These are phyloP conservation scores for Cryoendolithus antarcticus DNA, from an alignment of 2,329 filamentous ascomycete genomes.

Conservation along the genomic window DNA sequence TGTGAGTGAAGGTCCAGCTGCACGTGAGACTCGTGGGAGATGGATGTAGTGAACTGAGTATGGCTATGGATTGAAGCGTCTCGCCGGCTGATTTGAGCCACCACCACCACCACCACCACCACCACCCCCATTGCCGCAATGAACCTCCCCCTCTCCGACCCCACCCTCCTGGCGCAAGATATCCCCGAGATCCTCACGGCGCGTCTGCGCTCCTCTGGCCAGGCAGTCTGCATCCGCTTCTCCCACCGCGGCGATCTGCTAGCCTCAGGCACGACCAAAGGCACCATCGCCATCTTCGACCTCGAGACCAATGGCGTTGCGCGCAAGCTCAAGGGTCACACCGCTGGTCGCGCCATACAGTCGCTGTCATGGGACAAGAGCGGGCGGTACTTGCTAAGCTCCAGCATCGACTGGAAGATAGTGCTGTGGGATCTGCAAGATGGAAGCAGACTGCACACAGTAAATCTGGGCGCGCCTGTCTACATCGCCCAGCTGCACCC, in stretches of 20 bases:
- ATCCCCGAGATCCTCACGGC: conserved; percentile 84
- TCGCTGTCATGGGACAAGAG: conserved; percentile 91
- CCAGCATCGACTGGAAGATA: conserved; percentile 92
- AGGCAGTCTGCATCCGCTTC: conserved; percentile 64
- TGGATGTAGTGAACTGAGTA: too few species aligned
- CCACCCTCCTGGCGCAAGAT: conserved; percentile 62
- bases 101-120: not conserved
- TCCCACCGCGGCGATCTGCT: conserved; percentile 90
- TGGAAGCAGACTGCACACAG: conserved; percentile 60
- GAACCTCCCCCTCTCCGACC: conserved; percentile 62
- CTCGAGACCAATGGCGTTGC: conserved; percentile 95
- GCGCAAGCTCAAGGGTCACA: conserved; percentile 85
- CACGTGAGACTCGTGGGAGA: too few species aligned
- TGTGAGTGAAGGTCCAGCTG: too few species aligned
- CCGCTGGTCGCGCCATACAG: conserved; percentile 64
- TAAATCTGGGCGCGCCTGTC: conserved; percentile 83
- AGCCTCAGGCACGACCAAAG: conserved; percentile 80
- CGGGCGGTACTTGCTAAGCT: conserved; percentile 80
- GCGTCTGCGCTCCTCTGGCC: conserved; percentile 59
- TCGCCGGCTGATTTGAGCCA: not conserved
- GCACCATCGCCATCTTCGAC: conserved; percentile 91
- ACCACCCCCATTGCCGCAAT: conserved; percentile 29
- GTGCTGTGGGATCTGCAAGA: conserved; percentile 86
- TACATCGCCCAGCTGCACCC: conserved; percentile 96
- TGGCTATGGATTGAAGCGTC: too few species aligned